Evolutionary conservation across 176 grass and related monocot species (phyloP).

Genomic region (Secale cereale): DNA sequence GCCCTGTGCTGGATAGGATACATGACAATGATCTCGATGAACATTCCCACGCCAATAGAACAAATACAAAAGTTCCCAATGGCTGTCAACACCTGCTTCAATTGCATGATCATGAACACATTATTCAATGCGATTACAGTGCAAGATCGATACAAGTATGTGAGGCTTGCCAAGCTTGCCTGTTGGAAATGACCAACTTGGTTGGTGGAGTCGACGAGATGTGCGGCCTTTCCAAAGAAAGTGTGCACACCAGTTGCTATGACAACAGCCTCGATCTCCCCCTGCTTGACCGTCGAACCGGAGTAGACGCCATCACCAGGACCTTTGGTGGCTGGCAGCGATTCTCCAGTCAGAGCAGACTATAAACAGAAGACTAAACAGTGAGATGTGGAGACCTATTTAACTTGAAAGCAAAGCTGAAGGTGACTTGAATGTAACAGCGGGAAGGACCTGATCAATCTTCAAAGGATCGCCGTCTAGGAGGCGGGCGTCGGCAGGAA

Average conservation of each 20-base stretch:
- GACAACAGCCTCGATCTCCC: conserved; percentile 57
- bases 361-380: conserved; percentile 11
- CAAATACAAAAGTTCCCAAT: conserved; percentile 61
- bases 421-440: background rate
- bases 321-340: conserved; percentile 48
- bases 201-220: conserved; percentile 58
- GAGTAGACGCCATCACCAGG: conserved; percentile 48
- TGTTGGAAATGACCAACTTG: conserved; percentile 63
- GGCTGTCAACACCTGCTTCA: conserved; percentile 44
- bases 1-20: conserved; percentile 51
- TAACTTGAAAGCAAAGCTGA: background rate
- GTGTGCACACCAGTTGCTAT: conserved; percentile 63
- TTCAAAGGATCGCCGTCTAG: conserved; percentile 57
- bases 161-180: conserved; percentile 17
- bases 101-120: background rate
- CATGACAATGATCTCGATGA: conserved; percentile 55
- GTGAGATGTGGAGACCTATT: background rate
- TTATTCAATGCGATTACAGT: background rate
- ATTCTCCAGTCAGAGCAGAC: conserved; percentile 57
- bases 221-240: conserved; percentile 66
- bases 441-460: conserved; percentile 55
- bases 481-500: conserved; percentile 61
- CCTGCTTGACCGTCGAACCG: conserved; percentile 55
- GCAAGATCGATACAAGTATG: background rate
- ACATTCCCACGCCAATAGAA: conserved; percentile 47